Conservation (phyloP, 2,329 filamentous ascomycete species). For the Shiraia sp. region DNA sequence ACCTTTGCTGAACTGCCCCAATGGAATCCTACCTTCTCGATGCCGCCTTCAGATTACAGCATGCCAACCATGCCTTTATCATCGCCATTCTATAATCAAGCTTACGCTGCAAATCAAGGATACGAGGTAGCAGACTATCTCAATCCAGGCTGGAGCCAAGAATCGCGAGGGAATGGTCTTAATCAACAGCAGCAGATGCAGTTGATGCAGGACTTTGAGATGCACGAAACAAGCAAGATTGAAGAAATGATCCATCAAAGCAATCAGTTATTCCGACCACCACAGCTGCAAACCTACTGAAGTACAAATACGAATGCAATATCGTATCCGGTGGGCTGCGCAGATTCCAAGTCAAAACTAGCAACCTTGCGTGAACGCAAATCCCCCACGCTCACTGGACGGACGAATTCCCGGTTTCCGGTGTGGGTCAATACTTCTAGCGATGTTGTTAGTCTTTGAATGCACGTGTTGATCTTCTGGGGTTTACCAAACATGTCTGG, state of each 20-base stretch:
- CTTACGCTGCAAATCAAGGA: slow-evolving; percentile 40
- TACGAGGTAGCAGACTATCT: slow-evolving; percentile 46
- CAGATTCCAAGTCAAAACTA: neutral
- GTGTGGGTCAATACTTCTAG: no score
- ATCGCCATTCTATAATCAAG: slow-evolving; percentile 40
- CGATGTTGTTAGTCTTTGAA: neutral
- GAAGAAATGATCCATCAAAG: slow-evolving; percentile 48
- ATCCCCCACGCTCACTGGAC: neutral
- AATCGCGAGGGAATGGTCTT: slow-evolving; percentile 51
- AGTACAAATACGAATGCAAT: neutral
- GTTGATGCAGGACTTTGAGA: slow-evolving; percentile 79
- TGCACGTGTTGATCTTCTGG: neutral
- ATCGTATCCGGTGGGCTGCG: neutral
- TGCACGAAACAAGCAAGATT: slow-evolving; percentile 45
- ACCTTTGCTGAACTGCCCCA: slow-evolving; percentile 43
- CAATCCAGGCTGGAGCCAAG: slow-evolving; percentile 63
- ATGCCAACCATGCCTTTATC: slow-evolving; percentile 28
- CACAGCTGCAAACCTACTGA: slow-evolving; percentile 35
- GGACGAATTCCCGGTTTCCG: neutral
- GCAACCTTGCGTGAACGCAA: neutral
- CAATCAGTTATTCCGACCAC: slow-evolving; percentile 42
- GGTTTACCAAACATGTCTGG: neutral
- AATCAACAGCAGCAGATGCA: slow-evolving; percentile 82
- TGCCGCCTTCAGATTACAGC: slow-evolving; percentile 37
- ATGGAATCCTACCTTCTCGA: slow-evolving; percentile 43